Percentiles rank a stretch among this genome's conserved stretches.
These are phyloP conservation scores for Sugiyamaella lignohabitans DNA, from an alignment of 805 yeast species.

Conservation along the genomic window DNA sequence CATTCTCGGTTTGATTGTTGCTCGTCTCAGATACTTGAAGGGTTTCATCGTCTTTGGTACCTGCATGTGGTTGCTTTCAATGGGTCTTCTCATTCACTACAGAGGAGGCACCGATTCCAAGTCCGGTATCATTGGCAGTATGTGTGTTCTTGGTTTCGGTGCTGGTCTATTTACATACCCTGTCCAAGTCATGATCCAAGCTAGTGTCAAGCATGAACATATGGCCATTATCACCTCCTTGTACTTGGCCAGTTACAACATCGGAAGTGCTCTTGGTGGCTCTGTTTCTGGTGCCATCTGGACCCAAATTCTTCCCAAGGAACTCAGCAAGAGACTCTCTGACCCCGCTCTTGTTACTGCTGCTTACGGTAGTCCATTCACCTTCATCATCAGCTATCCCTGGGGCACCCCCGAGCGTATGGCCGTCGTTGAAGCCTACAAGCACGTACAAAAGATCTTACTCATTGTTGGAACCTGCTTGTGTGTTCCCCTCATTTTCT, in stretches of 20 bases:
- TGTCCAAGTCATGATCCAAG: conserved; percentile 53
- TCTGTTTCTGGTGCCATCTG: conserved; percentile 66
- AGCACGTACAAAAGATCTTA: conserved; percentile 52
- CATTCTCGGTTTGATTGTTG: conserved; percentile 49
- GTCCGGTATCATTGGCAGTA: conserved; percentile 58
- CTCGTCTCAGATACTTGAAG: conserved; percentile 47
- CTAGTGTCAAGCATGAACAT: conserved; percentile 54
- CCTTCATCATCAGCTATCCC: conserved; percentile 41
- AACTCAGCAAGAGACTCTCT: conserved; percentile 30
- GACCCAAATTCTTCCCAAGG: conserved; percentile 51
- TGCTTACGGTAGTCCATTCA: conserved; percentile 51
- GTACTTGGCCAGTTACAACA: conserved; percentile 50
- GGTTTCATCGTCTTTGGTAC: conserved; percentile 55
- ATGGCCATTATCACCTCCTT: conserved; percentile 58
- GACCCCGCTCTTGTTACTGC: conserved; percentile 37
- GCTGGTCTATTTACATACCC: conserved; percentile 68
- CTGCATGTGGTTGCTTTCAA: conserved; percentile 49
- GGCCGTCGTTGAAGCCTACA: conserved; percentile 53
- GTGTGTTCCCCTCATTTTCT: conserved; percentile 45
- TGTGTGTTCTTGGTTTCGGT: conserved; percentile 62
- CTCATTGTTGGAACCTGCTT: conserved; percentile 50
- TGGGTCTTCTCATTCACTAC: conserved; percentile 53
- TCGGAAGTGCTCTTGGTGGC: conserved; percentile 60
- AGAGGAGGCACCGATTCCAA: conserved; percentile 47
- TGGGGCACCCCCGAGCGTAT: conserved; percentile 62